A percentile compares a stretch with the other conserved stretches of the same genome.
These are phyloP conservation scores for Linnemannia zychae DNA, from an alignment of 192 early-diverging fungal species.

Conservation along the genomic window DNA sequence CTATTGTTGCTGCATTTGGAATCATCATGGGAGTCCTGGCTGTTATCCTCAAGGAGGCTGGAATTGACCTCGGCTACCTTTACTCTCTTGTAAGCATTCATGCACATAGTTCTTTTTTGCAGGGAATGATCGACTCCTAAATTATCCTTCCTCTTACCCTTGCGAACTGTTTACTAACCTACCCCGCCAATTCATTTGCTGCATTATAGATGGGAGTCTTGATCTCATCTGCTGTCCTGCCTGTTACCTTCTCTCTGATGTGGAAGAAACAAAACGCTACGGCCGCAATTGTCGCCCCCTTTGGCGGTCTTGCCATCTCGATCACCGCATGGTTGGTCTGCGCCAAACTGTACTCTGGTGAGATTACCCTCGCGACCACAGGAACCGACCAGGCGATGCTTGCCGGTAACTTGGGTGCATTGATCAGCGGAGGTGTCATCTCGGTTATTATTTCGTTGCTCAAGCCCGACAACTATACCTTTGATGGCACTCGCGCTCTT, in stretches of 20 bases:
- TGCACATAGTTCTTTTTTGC: neutral
- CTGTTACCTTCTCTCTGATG: constrained; percentile 73
- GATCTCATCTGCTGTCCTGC: constrained; percentile 73
- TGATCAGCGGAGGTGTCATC: constrained; percentile 43
- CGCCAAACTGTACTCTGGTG: constrained; percentile 64
- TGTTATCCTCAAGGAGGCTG: constrained; percentile 71
- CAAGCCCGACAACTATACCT: constrained; percentile 76
- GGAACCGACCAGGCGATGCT: constrained; percentile 81
- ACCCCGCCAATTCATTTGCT: neutral
- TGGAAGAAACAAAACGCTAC: constrained; percentile 74
- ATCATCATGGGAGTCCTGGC: constrained; percentile 79
- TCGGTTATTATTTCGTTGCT: constrained; percentile 35
- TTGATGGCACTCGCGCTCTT: constrained; percentile 62
- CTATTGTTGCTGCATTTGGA: constrained; percentile 70
- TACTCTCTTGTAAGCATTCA: constrained; percentile 62
- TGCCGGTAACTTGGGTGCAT: constrained; percentile 74
- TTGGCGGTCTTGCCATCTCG: constrained; percentile 68
- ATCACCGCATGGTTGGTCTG: constrained; percentile 73
- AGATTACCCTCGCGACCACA: constrained; percentile 69
- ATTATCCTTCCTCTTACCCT: neutral
- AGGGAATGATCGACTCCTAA: neutral
- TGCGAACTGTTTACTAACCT: neutral
- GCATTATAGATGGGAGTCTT: constrained; percentile 73
- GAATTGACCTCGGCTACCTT: constrained; percentile 77
- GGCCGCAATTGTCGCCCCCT: constrained; percentile 66